Conservation (phyloP, 2,329 filamentous ascomycete genomes). For the Pseudogymnoascus sp. region DNA sequence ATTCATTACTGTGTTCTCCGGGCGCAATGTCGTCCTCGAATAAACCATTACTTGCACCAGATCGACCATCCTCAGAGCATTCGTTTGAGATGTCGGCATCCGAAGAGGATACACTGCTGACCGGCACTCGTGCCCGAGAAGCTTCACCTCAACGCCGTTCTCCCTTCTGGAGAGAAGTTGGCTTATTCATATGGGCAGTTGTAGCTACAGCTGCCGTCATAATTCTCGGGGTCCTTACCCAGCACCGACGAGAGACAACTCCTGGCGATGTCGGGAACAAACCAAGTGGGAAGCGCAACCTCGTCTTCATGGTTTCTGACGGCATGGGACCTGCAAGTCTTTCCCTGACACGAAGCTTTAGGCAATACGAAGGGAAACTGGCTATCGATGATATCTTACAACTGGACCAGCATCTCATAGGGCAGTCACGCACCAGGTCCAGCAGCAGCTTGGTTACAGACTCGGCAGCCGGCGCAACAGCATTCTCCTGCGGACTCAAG, state of each 20-base stretch:
- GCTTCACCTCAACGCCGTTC: conserved; percentile 34
- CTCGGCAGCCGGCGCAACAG: conserved; percentile 92
- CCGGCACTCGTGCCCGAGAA: conserved; percentile 24
- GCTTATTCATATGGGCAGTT: conserved; percentile 76
- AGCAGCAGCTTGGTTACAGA: conserved; percentile 84
- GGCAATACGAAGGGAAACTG: conserved; percentile 69
- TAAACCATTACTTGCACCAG: conserved; percentile 28
- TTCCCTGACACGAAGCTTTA: conserved; percentile 77
- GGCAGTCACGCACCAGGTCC: conserved; percentile 80
- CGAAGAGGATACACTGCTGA: conserved; percentile 35
- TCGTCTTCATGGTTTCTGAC: conserved; percentile 98
- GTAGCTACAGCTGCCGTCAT: conserved; percentile 73
- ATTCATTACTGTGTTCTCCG: not conserved
- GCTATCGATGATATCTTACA: conserved; percentile 68
- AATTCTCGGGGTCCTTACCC: conserved; percentile 73
- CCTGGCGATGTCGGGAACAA: conserved; percentile 26
- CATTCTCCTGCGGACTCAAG: conserved; percentile 88
- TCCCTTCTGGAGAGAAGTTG: conserved; percentile 64
- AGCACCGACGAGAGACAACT: conserved; percentile 51
- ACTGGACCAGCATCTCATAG: conserved; percentile 85
- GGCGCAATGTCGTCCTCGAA: not conserved
- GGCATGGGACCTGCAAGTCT: conserved; percentile 95
- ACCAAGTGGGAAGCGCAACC: conserved; percentile 69
- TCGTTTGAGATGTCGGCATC: conserved; percentile 49
- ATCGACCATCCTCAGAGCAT: conserved; percentile 49